Base-by-base conservation (phyloP, 768 basidiomycete species). In the Lactifluus echinatus region DNA sequence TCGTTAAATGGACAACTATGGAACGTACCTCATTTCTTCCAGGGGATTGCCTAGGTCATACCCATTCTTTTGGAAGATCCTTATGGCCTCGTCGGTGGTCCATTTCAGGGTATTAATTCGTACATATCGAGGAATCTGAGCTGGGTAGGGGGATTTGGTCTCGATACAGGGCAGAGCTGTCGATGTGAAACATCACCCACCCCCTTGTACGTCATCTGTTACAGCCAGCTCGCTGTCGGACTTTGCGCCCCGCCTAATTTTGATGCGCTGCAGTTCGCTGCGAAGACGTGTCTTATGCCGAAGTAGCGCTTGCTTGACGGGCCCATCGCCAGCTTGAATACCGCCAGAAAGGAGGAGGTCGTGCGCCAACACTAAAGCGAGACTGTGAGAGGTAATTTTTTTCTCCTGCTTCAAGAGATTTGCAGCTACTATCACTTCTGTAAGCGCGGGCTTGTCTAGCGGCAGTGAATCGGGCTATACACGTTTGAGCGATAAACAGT, bases 261-360 rank as follows among this genome's bases (percentile, higher is more conserved):
- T 93, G 62, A 87, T 74, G 69, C 82, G 86, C 64, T 89, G 85
- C 49, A 96, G 79, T 72, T 97, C 95, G 62, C 89, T 84, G 58
- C 83, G 79, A 7, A 99, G 74, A 26, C 94, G 80, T 6, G 93
- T 91, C 70, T 93, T 93, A 70, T 99, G 93, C 36, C 90, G 81
- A 42, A 91, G 69, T 44, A 96, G 68, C 0, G 90, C 91, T 65
- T 89, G 87, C 64, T 96, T 96, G 52, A 95, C 74, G 3, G 90
- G 89, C 23, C 94, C 92, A 68, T 95, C 87, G 45, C 89, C 84
- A 7, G 91, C 87, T 69, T 96, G 90, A 62, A 99, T 92, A 10
- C 93, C 89, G 19, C 80, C 74, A 15, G 88, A 77, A 37, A 96
- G 76, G 26, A 99, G 75, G 8, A 94, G 72, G 71, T 99, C 96